phyloP scores from a whole-genome alignment of 495 filamentous ascomycete genomes.

The Cercophora newfieldiana region DNA sequence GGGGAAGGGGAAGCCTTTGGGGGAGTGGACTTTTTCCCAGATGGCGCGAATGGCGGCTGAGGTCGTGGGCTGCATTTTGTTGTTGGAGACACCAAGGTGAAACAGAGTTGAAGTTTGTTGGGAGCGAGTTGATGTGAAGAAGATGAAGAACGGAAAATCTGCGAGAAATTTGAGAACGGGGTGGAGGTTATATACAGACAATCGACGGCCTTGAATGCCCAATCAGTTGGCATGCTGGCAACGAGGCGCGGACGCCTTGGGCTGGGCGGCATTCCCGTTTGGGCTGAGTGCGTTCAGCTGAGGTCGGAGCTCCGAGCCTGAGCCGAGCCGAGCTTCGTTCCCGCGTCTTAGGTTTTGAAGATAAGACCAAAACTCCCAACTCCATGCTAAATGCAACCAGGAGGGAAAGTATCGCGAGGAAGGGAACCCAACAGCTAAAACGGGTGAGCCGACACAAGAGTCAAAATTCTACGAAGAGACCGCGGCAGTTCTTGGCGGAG shows the following conservation, averaged over 20 bases:
- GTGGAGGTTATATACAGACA: not conserved
- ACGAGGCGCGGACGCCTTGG: no score
- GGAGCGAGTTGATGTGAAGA: not conserved
- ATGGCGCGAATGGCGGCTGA: slow-evolving; percentile 1
- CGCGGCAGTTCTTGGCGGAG: no score
- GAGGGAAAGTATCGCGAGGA: no score
- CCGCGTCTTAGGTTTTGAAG: no score
- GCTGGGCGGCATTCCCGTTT: not conserved
- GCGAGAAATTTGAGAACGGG: not conserved
- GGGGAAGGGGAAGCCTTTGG: slow-evolving; percentile 4
- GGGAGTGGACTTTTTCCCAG: slow-evolving; percentile 10
- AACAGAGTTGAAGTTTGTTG: no score
- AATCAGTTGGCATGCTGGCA: no score
- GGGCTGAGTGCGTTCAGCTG: not conserved
- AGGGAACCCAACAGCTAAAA: no score
- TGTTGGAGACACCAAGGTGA: not conserved
- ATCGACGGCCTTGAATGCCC: not conserved
- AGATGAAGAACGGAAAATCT: not conserved
- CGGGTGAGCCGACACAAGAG: no score
- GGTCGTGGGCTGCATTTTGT: not conserved
- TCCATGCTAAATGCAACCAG: no score
- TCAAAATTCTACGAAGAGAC: no score
- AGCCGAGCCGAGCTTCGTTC: not conserved
- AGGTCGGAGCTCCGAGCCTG: not conserved
- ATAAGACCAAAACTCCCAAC: no score